Conservation (phyloP, 2,329 filamentous ascomycete species). For the Helotiales sp. region DNA sequence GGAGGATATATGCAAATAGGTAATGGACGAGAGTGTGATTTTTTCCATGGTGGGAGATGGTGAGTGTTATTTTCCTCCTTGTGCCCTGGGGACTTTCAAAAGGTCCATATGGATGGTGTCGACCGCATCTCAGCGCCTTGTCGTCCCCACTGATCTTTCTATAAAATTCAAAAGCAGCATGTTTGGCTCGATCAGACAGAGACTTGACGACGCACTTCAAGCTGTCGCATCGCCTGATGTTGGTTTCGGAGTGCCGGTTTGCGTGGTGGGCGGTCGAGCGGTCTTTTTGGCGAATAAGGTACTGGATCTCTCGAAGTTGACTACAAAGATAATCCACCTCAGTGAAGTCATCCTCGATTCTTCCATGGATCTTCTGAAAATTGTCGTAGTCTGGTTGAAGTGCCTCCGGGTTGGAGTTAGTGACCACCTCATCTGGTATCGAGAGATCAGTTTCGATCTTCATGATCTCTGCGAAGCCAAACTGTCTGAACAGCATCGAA, state of each 20-base stretch:
- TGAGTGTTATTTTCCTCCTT: slow-evolving; percentile 37
- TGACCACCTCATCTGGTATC: slow-evolving; percentile 38
- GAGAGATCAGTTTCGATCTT: slow-evolving; percentile 50
- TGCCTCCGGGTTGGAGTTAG: slow-evolving; percentile 30
- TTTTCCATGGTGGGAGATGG: slow-evolving; percentile 32
- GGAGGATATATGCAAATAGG: slow-evolving; percentile 39
- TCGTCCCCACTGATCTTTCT: slow-evolving; percentile 35
- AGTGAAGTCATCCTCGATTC: slow-evolving; percentile 50
- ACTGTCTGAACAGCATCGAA: slow-evolving; percentile 53
- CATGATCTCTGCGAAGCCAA: slow-evolving; percentile 48
- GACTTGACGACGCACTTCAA: slow-evolving; percentile 51
- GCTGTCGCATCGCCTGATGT: slow-evolving; percentile 47
- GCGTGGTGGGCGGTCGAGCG: slow-evolving; percentile 42
- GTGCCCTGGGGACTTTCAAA: slow-evolving; percentile 8
- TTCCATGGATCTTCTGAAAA: slow-evolving; percentile 30
- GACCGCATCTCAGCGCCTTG: slow-evolving; percentile 14
- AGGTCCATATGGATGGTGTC: slow-evolving; percentile 17
- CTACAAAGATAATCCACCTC: slow-evolving; percentile 51
- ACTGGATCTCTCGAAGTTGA: slow-evolving; percentile 49
- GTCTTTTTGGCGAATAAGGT: slow-evolving; percentile 51
- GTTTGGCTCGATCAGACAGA: slow-evolving; percentile 48
- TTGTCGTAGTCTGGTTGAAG: slow-evolving; percentile 25
- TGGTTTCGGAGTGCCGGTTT: slow-evolving; percentile 43
- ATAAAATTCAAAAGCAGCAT: slow-evolving; percentile 45
- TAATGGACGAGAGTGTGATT: slow-evolving; percentile 40